phyloP scores from a whole-genome alignment of 1,284 basidiomycete genomes.

The Schizophyllum commune region DNA sequence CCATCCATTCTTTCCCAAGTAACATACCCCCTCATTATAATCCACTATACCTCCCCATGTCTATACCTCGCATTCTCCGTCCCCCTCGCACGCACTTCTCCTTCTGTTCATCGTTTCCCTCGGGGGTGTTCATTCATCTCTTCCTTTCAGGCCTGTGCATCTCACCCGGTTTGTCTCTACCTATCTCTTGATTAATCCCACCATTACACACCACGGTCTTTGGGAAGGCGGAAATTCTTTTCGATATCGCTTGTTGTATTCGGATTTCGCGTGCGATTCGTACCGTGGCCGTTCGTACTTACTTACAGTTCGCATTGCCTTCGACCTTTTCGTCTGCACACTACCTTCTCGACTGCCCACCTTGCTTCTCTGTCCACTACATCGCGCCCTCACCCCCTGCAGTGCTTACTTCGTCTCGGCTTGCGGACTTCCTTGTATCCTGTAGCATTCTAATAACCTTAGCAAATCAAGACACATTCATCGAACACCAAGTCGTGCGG shows the following conservation, averaged over 20 bases:
- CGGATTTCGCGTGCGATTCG: not conserved
- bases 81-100: not conserved
- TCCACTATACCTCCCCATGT: not conserved
- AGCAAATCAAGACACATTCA: too few relatives aligned
- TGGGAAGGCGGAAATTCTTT: not conserved
- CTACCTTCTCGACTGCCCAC: too few relatives aligned
- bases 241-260: not conserved
- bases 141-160: not conserved
- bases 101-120: not conserved
- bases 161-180: not conserved
- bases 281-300: not conserved
- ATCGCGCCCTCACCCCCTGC: not conserved
- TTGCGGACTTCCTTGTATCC: not conserved
- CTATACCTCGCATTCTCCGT: not conserved
- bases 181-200: not conserved
- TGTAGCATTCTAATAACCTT: not conserved
- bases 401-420: not conserved
- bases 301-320: not conserved
- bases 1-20: not conserved
- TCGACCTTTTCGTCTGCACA: too few relatives aligned
- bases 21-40: not conserved
- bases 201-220: not conserved
- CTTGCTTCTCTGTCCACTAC: not conserved
- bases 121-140: too few relatives aligned
- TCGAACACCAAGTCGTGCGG: too few relatives aligned